Evolutionary conservation across 116 monocot genomes (phyloP), one percentile per base, ranked within the genome.

Genomic region (Cymodocea nodosa): DNA sequence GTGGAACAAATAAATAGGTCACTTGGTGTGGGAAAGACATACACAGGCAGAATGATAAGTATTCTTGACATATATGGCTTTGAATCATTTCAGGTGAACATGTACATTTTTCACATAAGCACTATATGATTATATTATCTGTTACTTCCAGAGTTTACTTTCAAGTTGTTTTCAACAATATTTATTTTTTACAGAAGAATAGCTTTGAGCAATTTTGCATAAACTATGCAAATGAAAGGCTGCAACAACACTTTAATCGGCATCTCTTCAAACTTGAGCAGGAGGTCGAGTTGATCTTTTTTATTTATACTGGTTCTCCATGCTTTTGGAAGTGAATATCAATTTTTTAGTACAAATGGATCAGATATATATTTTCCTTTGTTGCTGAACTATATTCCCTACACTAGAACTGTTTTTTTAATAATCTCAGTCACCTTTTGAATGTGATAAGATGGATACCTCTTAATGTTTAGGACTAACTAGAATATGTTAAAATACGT

Each of bases 31-130:
- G 85, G 85, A 37, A 89, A 89, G 77, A 66, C 78, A 53, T 69
- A 72, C 44, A 80, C 85, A 37, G 85, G 85, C 52, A 85, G 85
- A 89, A 85, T 83, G 11, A 89, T 89, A 51, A 83, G 85, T 63
- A 85, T 89, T 72, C 83, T 89, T 67, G 89, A 89, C 62, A 89
- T 89, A 17, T 89, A 89, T 61, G 89, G 89, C 10, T 89, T 89
- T 74, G 89, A 89, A 79, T 89, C 80, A 53, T 89, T 89, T 76
- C 74, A 87, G 56, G 86, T 87, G 80, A 51, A 56, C 8, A 15
- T 20, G 12, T 24, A 5, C 13, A 65, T 50, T 65, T 50, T 50
- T 15, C 14, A 23, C 22, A 51, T 14, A 16, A 25, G 16, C 59
- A 67, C 63, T 49, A 8, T 37, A 37, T 37, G 37, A 2, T 37